Base-by-base conservation (phyloP, 1,284 basidiomycete species). In the Ustilago sp. region DNA sequence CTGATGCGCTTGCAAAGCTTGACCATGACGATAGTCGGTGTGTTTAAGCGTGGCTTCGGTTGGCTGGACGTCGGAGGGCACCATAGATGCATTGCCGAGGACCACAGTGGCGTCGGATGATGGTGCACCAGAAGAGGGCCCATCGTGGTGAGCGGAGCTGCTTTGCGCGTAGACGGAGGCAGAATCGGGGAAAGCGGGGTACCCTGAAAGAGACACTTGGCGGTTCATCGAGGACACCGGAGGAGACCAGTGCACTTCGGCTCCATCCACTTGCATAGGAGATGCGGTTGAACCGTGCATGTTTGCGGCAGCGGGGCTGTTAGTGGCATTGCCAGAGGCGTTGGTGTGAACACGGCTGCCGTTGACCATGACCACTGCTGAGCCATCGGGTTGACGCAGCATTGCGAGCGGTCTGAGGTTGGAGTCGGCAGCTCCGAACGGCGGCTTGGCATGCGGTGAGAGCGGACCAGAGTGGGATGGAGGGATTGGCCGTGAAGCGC, bases 141-240 rank as follows among this genome's bases (percentile, higher is more conserved):
- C 74, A 11, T 79, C 76, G 52, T 71, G 71, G 7, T 76, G 72
- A 5, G 63, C 57, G 34, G 71, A 70, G 47, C 54, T 69, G 64
- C 76, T 79, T 8, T 59, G 54, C 12, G 68, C 68, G 56, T 80
- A 78, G n/a, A 66, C 28, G 8, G 80, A 82, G 2, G 77, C 80
- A 38, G 80, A 81, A 15, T 82, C 80, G 12, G 80, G 80, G 47
- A 82, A 81, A 6, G 80, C 77, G 1, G 80, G 77, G 50, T 81
- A 81, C 35, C 73, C 75, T 23, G 80, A 77, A 12, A 79, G 57
- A 2, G 72, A 61, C 13, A 60, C 72, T 8, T 71, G 67, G 17
- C 77, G 45, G 31, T 31, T 47, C 50, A 45, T 52, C 9, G 69
- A 59, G 2, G 59, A 65, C 7, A 57, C 58, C 13, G 61, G 64